phyloP scores from a whole-genome alignment of 2,329 filamentous ascomycete genomes.

The Fusarium musae region DNA sequence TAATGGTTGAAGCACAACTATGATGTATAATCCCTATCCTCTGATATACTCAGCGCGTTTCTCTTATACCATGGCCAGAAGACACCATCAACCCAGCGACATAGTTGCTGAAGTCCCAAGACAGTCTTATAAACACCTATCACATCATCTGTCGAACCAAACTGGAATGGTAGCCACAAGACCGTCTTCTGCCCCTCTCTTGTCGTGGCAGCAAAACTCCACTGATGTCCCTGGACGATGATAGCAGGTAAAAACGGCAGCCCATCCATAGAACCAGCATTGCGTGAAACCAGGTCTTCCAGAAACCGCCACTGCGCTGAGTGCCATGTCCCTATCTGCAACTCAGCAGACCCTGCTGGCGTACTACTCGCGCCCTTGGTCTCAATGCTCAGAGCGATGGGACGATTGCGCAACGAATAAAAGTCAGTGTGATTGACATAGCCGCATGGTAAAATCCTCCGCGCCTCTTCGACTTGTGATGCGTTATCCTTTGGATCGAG shows the following conservation, averaged over 20 bases:
- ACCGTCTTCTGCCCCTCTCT: background rate
- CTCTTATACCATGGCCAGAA: background rate
- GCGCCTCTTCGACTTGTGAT: too few species aligned
- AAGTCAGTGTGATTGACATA: background rate
- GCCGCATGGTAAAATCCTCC: too few species aligned
- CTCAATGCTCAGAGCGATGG: background rate
- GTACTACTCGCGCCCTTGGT: background rate
- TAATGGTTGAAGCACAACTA: too few species aligned
- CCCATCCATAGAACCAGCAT: background rate
- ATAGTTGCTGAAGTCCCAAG: background rate
- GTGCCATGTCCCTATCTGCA: background rate
- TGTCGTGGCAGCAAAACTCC: background rate
- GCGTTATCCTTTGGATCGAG: too few species aligned
- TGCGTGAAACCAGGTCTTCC: background rate
- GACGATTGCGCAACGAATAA: background rate
- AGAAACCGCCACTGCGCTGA: background rate
- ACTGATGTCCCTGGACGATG: background rate
- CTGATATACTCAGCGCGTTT: background rate
- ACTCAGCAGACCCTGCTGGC: background rate
- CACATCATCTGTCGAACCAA: background rate
- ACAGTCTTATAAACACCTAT: background rate
- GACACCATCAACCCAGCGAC: background rate
- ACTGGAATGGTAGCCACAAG: background rate
- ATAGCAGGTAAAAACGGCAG: background rate
- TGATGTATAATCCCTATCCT: too few species aligned